These are phyloP conservation scores for Fusarium hostae DNA, from an alignment of 2,329 filamentous ascomycete genomes.

Conservation along the genomic window DNA sequence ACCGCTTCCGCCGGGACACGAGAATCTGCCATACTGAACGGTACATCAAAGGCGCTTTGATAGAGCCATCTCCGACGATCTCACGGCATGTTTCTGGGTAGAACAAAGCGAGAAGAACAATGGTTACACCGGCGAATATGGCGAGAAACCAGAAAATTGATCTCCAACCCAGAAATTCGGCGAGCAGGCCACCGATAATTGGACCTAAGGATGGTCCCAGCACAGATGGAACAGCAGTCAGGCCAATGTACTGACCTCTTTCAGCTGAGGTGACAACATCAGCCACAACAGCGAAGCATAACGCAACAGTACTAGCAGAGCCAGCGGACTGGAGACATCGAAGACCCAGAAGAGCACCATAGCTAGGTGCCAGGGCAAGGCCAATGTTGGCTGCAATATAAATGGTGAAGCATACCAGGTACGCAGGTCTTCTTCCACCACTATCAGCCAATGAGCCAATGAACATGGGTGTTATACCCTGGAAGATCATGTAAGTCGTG, in stretches of 20 bases:
- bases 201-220: constrained; percentile 64
- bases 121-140: constrained; percentile 56
- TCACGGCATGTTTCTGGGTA: constrained; percentile 64
- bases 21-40: constrained; percentile 50
- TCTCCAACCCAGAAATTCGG: constrained; percentile 67
- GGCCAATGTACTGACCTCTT: constrained; percentile 68
- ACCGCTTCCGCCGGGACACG: constrained; percentile 31
- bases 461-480: constrained; percentile 68
- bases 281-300: constrained; percentile 68
- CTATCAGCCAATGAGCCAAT: constrained; percentile 66
- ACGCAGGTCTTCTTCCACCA: constrained; percentile 64
- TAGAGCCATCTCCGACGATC: constrained; percentile 64
- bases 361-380: constrained; percentile 61
- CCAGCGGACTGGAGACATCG: constrained; percentile 68
- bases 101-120: constrained; percentile 58
- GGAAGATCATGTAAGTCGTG: constrained; percentile 69
- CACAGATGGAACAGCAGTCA: constrained; percentile 60
- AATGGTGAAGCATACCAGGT: constrained; percentile 62
- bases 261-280: constrained; percentile 72
- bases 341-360: constrained; percentile 62
- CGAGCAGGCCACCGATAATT: constrained; percentile 67
- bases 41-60: constrained; percentile 53
- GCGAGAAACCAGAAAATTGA: constrained; percentile 71
- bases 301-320: constrained; percentile 67
- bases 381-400: constrained; percentile 66